These are phyloP conservation scores for Apiotrichum sp. DNA, from an alignment of 1,284 basidiomycete species.

Conservation along the genomic window DNA sequence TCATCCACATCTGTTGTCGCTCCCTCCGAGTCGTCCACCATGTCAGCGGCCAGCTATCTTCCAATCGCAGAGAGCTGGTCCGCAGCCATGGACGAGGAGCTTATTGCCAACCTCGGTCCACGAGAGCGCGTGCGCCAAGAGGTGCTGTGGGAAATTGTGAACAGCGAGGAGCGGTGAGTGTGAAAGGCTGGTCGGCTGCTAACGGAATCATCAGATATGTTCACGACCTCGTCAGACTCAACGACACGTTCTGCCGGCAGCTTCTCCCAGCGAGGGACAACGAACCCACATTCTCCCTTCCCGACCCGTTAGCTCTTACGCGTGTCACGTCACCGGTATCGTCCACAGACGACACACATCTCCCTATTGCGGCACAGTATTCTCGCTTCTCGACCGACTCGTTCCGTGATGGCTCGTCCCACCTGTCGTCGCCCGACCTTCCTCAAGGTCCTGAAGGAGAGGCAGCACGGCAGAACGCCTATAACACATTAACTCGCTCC, in stretches of 20 bases:
- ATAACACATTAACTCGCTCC: conserved; percentile 29
- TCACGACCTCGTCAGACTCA: conserved; percentile 78
- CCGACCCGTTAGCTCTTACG: conserved; percentile 19
- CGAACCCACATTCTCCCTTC: conserved; percentile 53
- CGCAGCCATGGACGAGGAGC: conserved; percentile 88
- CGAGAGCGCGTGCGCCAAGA: conserved; percentile 93
- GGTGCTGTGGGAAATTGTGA: conserved; percentile 96
- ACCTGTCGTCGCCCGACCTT: conserved; percentile 6
- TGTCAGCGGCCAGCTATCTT: conserved; percentile 28
- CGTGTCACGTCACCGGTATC: conserved; percentile 24
- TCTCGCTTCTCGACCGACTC: conserved; percentile 14
- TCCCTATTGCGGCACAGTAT: conserved; percentile 88
- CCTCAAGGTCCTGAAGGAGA: neutral
- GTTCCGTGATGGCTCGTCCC: neutral
- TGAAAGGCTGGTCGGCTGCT: neutral
- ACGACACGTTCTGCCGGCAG: conserved; percentile 84
- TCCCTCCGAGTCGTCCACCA: conserved; percentile 6
- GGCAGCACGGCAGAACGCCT: conserved; percentile 29
- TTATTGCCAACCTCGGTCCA: conserved; percentile 85
- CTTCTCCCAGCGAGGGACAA: conserved; percentile 67
- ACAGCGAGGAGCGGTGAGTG: conserved; percentile 84
- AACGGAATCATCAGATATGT: conserved; percentile 65
- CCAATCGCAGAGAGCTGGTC: conserved; percentile 80
- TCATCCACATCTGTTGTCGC: conserved; percentile 6
- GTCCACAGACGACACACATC: conserved; percentile 53